Base-by-base conservation (phyloP, 2,329 filamentous ascomycete species). In the Myriosclerotinia duriaeana region DNA sequence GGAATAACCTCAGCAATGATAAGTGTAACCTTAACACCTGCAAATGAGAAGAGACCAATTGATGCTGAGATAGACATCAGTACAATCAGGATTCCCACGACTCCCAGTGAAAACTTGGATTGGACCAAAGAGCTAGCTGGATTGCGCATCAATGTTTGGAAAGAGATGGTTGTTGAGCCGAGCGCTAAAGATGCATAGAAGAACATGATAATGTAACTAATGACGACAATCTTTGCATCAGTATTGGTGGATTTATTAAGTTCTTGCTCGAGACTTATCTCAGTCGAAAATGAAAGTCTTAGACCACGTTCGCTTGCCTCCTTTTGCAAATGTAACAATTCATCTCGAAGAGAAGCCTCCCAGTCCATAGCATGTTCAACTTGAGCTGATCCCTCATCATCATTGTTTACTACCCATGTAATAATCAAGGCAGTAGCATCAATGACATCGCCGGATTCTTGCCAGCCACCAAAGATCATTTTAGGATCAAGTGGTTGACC, bases 181-280 rank as follows among this genome's bases (percentile, higher is more conserved):
- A 99, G 83, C 0, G 95, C 93, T 64, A 99, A 80, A 7, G 94
- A 98, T 5, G 93, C 95, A 76, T 99, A 99, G 69, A 99, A 80
- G 78, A 99, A 99, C 95, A 99, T 99, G 80, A 97, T 92, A 70
- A 98, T 84, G 79, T 99, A 99, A 82, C 94, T 98, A 78, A 99
- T 89, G 64, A 94, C 87, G 34, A 99, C 88, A 74, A 99, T 99
- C 78, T 94, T 97, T 54, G 94, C 96, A 78, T 99, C 95, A 0
- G 95, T 98, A 78, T 99, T 99, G 60, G 93, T 97, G 48, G 93
- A 96, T 79, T 98, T 97, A 81, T 97, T 99, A 67, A 99, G 83
- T 76, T 99, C 95, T 76, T 97, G 86, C 77, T 98, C 94, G 69
- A 99, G 81, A 77, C 93, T 97, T 78, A 94, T 91, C 79, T 99